Conservation (phyloP, 2,329 filamentous ascomycete genomes). For the Neodidymelliopsis sp. region DNA sequence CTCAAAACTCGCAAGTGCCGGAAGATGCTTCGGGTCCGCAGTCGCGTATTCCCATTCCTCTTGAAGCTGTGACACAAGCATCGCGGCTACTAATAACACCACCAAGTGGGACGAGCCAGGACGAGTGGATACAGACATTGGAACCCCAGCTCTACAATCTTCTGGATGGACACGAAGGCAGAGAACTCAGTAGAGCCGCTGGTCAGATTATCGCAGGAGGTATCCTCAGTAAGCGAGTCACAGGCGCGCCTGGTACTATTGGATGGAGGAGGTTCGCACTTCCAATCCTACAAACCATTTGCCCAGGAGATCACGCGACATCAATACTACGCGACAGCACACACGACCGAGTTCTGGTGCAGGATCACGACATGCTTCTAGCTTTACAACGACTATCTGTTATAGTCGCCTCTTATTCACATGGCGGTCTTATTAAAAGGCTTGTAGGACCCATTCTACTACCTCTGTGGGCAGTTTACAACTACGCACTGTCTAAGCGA, state of each 20-base stretch:
- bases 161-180: slow-evolving; percentile 67
- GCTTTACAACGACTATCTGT: slow-evolving; percentile 64
- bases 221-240: slow-evolving; percentile 68
- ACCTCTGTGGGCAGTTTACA: slow-evolving; percentile 69
- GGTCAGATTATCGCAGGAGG: slow-evolving; percentile 71
- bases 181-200: slow-evolving; percentile 65
- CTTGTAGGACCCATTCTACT: slow-evolving; percentile 66
- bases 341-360: slow-evolving; percentile 58
- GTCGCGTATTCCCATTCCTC: slow-evolving; percentile 65
- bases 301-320: slow-evolving; percentile 47
- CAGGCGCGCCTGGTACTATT: slow-evolving; percentile 66
- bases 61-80: slow-evolving; percentile 71
- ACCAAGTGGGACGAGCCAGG: slow-evolving; percentile 61
- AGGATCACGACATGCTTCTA: slow-evolving; percentile 56
- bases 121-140: slow-evolving; percentile 68
- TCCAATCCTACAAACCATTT: slow-evolving; percentile 63
- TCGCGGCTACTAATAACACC: slow-evolving; percentile 68
- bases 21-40: slow-evolving; percentile 42
- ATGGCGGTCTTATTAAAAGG: slow-evolving; percentile 69
- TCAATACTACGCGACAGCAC: slow-evolving; percentile 55
- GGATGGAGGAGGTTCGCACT: slow-evolving; percentile 70
- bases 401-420: slow-evolving; percentile 69
- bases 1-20: slow-evolving; percentile 54
- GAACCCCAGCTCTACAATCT: slow-evolving; percentile 67
- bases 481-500: slow-evolving; percentile 54